A percentile compares a stretch with the other conserved stretches of the same genome.
Conservation (phyloP, 2,329 filamentous ascomycete genomes). For the Dactylonectria macrodidyma region DNA sequence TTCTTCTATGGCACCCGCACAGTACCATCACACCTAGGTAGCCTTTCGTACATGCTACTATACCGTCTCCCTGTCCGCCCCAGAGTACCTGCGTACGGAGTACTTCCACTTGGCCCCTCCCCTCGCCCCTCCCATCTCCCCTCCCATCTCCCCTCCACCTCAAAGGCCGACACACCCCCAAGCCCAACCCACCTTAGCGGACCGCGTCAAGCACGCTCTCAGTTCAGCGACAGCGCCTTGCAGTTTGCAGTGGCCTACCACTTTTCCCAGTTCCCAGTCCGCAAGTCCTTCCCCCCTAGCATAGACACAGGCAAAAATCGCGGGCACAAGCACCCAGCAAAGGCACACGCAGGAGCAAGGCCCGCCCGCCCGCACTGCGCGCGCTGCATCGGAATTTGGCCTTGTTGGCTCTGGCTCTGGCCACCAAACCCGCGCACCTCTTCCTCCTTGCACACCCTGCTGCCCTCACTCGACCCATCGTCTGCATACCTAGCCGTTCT, state of each 20-base stretch:
- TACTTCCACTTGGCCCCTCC: constrained; percentile 28
- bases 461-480: constrained; percentile 47
- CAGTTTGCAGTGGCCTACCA: constrained; percentile 29
- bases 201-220: constrained; percentile 20
- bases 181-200: constrained; percentile 17
- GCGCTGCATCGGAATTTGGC: constrained; percentile 41
- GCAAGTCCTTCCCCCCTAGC: constrained; percentile 3
- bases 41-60: constrained; percentile 17
- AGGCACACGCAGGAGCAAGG: constrained; percentile 28
- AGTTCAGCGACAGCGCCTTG: constrained; percentile 23
- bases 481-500: constrained; percentile 45
- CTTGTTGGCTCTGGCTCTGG: constrained; percentile 42
- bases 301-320: constrained; percentile 21
- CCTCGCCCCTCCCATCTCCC: constrained; percentile 32
- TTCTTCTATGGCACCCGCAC: constrained; percentile 16
- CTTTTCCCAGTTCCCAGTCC: constrained; percentile 23
- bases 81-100: constrained; percentile 27
- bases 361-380: constrained; percentile 35
- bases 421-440: constrained; percentile 37
- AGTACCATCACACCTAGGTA: constrained; percentile 7
- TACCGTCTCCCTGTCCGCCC: constrained; percentile 14
- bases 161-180: constrained; percentile 5
- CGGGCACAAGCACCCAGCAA: constrained; percentile 22
- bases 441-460: constrained; percentile 46
- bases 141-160: constrained; percentile 29